Conservation (phyloP, 352 stramenopile genomes). For the Globisporangium recalcitrans region DNA sequence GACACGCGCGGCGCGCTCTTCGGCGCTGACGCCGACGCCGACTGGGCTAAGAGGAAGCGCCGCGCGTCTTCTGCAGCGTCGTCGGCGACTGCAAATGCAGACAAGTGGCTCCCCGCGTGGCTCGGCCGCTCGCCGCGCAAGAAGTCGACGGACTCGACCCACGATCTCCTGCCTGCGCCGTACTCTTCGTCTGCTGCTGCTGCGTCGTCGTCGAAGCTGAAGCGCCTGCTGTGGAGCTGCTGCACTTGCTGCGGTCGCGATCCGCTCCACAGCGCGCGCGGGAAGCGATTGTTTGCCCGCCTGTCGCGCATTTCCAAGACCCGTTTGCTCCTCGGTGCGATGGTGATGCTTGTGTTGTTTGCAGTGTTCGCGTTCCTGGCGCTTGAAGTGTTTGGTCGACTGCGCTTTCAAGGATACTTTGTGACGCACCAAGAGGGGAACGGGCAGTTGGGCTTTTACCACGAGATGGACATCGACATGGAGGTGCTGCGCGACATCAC, state of each 20-base stretch:
- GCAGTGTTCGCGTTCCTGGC: constrained; percentile 20
- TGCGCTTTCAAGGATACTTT: constrained; percentile 58
- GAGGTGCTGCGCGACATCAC: constrained; percentile 33
- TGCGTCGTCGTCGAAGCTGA: neutral
- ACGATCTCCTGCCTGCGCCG: neutral
- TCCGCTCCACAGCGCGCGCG: constrained; percentile 1
- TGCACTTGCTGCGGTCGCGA: constrained; percentile 4
- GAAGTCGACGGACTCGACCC: neutral
- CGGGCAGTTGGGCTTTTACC: constrained; percentile 63
- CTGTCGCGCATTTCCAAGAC: neutral
- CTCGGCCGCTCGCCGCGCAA: constrained; percentile 3
- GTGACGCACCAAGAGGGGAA: constrained; percentile 27
- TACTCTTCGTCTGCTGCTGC: neutral
- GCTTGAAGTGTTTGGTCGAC: constrained; percentile 40
- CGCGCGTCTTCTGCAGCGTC: neutral
- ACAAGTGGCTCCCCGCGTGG: constrained; percentile 1
- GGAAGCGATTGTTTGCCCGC: constrained; percentile 6
- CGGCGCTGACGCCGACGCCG: neutral
- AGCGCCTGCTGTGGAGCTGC: neutral
- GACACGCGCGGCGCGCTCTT: neutral
- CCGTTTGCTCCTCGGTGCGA: neutral
- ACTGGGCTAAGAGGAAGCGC: constrained; percentile 1
- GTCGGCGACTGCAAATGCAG: neutral
- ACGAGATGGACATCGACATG: constrained; percentile 80
- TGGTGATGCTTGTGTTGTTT: constrained; percentile 25